Base-by-base conservation (phyloP, 140 eudicot genomes). In the Oenanthe javanica region DNA sequence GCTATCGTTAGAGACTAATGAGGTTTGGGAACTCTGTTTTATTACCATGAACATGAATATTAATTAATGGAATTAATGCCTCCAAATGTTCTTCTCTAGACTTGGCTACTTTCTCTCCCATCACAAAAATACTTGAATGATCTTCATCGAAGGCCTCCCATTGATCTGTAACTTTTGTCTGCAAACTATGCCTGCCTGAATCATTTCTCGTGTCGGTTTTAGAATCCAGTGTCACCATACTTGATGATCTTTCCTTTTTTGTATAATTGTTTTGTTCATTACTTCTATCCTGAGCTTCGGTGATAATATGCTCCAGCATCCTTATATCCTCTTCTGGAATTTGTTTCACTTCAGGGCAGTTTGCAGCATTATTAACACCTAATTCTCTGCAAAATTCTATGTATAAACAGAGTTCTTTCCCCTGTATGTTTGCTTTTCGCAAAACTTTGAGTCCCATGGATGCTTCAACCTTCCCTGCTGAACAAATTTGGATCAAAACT, bases 131-230 rank as follows among this genome's bases (percentile, higher is more conserved):
- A 19, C 48, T 83, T 48, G 75, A 15, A 6, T 47, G 57, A 79
- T 89, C 91, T 78, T 87, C 90, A 5, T 89, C 90, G 23, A 94
- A 92, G 50, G 77, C 89, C 87, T 90, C 95, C 97, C 98, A 94
- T 0, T 89, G 61, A 66, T 87, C 83, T 0, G 91, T 92, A 27
- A 89, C 84, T 18, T 89, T 72, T 9, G 97, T 86, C 86, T 84
- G 81, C 76, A 85, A 73, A 49, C 54, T 23, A 50, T 77, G 50
- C 13, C 81, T 67, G 7, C 42, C 45, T 6, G 85, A 71, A 74
- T 81, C 83, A 47, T 75, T 84, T 14, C 42, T 45, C 27, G 69
- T 48, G 40, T 64, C 46, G 14, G 23, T 42, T 66, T 46, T 18
- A 43, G 54, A 59, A 25, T 81, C 71, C 81, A 13, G 36, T 47